Percentiles rank a stretch among this genome's conserved stretches.
phyloP scores from a whole-genome alignment of 2,329 filamentous ascomycete genomes.

The Fusarium sp. region DNA sequence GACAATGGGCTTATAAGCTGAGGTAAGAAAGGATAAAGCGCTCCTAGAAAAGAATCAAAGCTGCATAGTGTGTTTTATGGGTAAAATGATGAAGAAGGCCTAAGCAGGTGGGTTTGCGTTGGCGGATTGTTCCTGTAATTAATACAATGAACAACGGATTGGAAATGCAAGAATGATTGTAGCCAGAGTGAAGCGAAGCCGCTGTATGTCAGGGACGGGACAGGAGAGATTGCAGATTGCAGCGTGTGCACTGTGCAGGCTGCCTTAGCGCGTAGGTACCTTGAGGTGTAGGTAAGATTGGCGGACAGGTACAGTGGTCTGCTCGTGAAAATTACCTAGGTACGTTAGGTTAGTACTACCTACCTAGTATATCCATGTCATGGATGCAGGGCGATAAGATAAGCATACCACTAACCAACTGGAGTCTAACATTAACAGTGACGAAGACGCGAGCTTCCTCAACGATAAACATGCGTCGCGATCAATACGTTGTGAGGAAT shows the following conservation, averaged over 20 bases:
- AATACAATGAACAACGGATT: constrained; percentile 24
- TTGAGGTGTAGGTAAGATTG: constrained; percentile 20
- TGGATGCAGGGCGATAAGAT: constrained; percentile 45
- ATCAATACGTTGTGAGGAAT: no score
- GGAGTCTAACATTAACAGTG: not conserved
- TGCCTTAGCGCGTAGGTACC: constrained; percentile 32
- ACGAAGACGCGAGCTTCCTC: not conserved
- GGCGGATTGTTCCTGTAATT: constrained; percentile 5
- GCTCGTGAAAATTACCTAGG: constrained; percentile 24
- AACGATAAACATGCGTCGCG: not conserved
- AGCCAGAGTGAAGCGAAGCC: constrained; percentile 26
- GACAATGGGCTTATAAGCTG: constrained; percentile 6
- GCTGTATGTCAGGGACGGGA: constrained; percentile 31
- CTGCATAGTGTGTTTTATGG: not conserved
- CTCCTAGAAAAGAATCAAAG: not conserved
- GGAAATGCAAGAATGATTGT: constrained; percentile 28
- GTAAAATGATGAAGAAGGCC: not conserved
- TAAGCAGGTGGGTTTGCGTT: not conserved
- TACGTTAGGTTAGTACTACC: no score
- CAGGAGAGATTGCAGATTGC: constrained; percentile 36
- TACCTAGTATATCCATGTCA: constrained; percentile 25
- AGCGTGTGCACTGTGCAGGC: constrained; percentile 19
- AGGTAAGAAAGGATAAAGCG: not conserved
- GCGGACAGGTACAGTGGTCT: constrained; percentile 18
- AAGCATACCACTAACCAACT: constrained; percentile 11